These are phyloP conservation scores for Stagonosporopsis rhizophila DNA, from an alignment of 2,329 filamentous ascomycete genomes.

Conservation along the genomic window DNA sequence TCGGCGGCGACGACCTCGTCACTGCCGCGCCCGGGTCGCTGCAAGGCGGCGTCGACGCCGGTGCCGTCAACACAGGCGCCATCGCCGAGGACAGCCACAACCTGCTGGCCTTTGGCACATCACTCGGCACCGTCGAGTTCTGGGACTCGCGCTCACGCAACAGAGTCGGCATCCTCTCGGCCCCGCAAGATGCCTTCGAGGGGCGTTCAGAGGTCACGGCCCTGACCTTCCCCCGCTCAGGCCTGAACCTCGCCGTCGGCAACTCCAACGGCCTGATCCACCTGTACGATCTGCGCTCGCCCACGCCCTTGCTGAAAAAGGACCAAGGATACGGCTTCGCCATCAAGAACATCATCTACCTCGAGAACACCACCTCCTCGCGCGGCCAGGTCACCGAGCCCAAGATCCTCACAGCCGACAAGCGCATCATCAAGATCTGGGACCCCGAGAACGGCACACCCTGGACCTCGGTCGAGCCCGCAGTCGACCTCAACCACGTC, in stretches of 20 bases:
- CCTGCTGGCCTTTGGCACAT: conserved; percentile 90
- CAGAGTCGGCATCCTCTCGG: conserved; percentile 77
- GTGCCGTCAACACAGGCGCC: conserved; percentile 85
- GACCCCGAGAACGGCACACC: conserved; percentile 81
- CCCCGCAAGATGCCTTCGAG: conserved; percentile 49
- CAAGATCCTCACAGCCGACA: conserved; percentile 91
- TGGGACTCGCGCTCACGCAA: conserved; percentile 90
- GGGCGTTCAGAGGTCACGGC: conserved; percentile 76
- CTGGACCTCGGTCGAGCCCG: conserved; percentile 95
- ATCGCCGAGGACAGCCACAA: conserved; percentile 91
- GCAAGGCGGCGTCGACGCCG: conserved; percentile 85
- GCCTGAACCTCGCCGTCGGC: conserved; percentile 83
- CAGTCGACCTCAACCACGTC: conserved; percentile 93
- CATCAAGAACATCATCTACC: conserved; percentile 80
- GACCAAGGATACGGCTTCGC: conserved; percentile 96
- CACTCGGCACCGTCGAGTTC: conserved; percentile 93
- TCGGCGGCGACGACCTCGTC: conserved; percentile 78
- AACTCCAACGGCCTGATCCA: conserved; percentile 88
- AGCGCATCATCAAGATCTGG: conserved; percentile 97
- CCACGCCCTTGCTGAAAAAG: conserved; percentile 84
- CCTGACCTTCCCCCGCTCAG: conserved; percentile 82
- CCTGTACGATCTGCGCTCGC: conserved; percentile 90
- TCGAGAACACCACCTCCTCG: conserved; percentile 67
- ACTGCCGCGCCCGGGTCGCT: conserved; percentile 73
- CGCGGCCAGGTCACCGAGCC: conserved; percentile 71